Conservation (phyloP, 108 stramenopile species). For the Stephanodiscus triporus region DNA sequence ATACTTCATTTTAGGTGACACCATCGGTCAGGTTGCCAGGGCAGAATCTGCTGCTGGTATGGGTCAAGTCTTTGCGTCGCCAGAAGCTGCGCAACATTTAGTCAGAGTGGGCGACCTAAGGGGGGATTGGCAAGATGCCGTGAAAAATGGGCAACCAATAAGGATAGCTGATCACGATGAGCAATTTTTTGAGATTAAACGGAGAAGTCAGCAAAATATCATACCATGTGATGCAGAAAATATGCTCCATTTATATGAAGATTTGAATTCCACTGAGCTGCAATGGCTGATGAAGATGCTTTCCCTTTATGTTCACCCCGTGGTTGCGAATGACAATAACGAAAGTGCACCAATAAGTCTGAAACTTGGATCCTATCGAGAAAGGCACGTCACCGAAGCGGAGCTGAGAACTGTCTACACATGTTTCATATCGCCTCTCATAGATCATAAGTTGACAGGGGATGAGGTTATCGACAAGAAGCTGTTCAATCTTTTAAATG, state of each 20-base stretch:
- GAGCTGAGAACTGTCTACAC: slow-evolving; percentile 73
- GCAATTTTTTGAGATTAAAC: slow-evolving; percentile 26
- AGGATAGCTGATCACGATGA: slow-evolving; percentile 25
- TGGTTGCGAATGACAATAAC: slow-evolving; percentile 68
- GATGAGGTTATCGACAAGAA: slow-evolving; percentile 41
- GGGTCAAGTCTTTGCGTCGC: slow-evolving; percentile 56
- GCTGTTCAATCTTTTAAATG: slow-evolving; percentile 58
- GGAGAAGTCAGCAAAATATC: slow-evolving; percentile 14
- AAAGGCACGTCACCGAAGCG: slow-evolving; percentile 61
- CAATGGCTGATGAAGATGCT: slow-evolving; percentile 50
- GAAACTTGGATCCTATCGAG: slow-evolving; percentile 31
- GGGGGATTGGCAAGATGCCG: slow-evolving; percentile 12
- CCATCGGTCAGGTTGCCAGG: slow-evolving; percentile 49
- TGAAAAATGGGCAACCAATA: slow-evolving; percentile 18
- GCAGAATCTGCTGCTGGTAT: slow-evolving; percentile 44
- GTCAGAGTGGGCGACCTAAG: slow-evolving; percentile 8
- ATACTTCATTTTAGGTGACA: slow-evolving; percentile 41
- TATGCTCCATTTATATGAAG: slow-evolving; percentile 31
- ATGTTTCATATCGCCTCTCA: slow-evolving; percentile 59
- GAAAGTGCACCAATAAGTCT: slow-evolving; percentile 35
- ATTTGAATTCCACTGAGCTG: slow-evolving; percentile 47
- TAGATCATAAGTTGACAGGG: slow-evolving; percentile 52
- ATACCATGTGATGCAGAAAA: slow-evolving; percentile 30
- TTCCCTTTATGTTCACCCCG: slow-evolving; percentile 81
- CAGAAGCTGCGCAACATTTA: slow-evolving; percentile 33